Evolutionary conservation across 805 yeast genomes (phyloP).

Genomic region (Saccharomyces paradoxus): DNA sequence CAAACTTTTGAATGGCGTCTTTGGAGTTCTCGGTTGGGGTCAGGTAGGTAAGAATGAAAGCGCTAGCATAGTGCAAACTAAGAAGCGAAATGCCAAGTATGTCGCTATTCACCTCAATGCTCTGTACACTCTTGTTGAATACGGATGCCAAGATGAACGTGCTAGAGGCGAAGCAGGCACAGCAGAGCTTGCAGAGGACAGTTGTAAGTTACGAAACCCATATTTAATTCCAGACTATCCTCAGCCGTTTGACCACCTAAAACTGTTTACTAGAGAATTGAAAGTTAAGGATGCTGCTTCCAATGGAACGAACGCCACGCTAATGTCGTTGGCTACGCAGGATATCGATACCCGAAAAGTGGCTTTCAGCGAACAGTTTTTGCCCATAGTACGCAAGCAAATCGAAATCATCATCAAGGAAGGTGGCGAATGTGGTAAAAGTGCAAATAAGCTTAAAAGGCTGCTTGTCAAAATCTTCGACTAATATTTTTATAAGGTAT

Average conservation of each 20-base stretch:
- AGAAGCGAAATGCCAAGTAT: constrained; percentile 18
- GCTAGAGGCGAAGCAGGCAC: background rate
- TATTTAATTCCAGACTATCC: constrained; percentile 51
- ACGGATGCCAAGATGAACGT: constrained; percentile 29
- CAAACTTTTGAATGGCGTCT: constrained; percentile 58
- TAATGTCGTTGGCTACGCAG: constrained; percentile 13
- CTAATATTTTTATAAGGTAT: background rate
- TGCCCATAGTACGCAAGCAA: constrained; percentile 41
- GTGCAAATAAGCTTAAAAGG: constrained; percentile 29
- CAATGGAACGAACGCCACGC: background rate
- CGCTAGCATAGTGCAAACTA: constrained; percentile 17
- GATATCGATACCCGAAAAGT: constrained; percentile 19
- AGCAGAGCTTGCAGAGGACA: background rate
- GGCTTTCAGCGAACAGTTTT: constrained; percentile 46
- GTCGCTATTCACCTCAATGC: constrained; percentile 32
- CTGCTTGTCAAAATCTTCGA: constrained; percentile 5
- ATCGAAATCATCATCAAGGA: constrained; percentile 48
- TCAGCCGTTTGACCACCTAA: constrained; percentile 56
- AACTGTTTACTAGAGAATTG: constrained; percentile 43
- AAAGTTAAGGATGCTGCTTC: constrained; percentile 18
- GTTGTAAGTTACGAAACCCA: constrained; percentile 9
- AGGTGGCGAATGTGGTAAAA: constrained; percentile 65
- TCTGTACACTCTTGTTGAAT: constrained; percentile 35
- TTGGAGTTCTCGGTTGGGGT: constrained; percentile 72
- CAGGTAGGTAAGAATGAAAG: constrained; percentile 14